phyloP scores from a whole-genome alignment of 2,329 filamentous ascomycete genomes.

The Simplicillium sp. region DNA sequence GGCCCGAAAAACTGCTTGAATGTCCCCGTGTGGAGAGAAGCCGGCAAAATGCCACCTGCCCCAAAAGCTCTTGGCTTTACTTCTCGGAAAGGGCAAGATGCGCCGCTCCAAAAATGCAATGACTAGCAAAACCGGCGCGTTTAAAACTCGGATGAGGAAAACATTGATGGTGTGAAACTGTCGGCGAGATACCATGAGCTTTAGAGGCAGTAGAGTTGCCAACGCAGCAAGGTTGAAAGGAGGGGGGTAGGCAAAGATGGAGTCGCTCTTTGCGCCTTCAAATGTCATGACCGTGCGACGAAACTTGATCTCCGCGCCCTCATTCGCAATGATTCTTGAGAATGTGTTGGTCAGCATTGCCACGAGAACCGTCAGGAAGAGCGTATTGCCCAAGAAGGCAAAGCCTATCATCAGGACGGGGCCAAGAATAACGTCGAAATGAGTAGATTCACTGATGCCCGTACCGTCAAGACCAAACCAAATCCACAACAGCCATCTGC shows the following conservation, averaged over 20 bases:
- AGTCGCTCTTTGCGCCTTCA: constrained; percentile 53
- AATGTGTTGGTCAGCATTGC: constrained; percentile 68
- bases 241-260: constrained; percentile 5
- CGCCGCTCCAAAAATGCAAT: constrained; percentile 52
- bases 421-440: constrained; percentile 59
- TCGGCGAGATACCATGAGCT: constrained; percentile 49
- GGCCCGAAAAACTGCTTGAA: constrained; percentile 50
- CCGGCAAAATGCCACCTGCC: constrained; percentile 35
- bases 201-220: constrained; percentile 53
- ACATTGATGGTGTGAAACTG: constrained; percentile 68
- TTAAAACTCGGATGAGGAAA: constrained; percentile 50
- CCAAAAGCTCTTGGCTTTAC: constrained; percentile 12
- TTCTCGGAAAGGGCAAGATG: constrained; percentile 21
- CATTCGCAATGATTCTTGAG: constrained; percentile 58
- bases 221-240: constrained; percentile 57
- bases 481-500: constrained; percentile 72
- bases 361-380: constrained; percentile 66
- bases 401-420: constrained; percentile 63
- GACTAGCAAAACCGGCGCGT: constrained; percentile 52
- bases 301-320: constrained; percentile 62
- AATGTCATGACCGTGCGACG: constrained; percentile 63
- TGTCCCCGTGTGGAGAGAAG: constrained; percentile 47
- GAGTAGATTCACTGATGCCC: constrained; percentile 37
- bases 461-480: constrained; percentile 67
- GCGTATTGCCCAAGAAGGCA: constrained; percentile 64